A percentile compares a stretch with the other conserved stretches of the same genome.
Conservation (phyloP, 225 moss, liverwort and hornwort genomes). For the Climacium dendroides region DNA sequence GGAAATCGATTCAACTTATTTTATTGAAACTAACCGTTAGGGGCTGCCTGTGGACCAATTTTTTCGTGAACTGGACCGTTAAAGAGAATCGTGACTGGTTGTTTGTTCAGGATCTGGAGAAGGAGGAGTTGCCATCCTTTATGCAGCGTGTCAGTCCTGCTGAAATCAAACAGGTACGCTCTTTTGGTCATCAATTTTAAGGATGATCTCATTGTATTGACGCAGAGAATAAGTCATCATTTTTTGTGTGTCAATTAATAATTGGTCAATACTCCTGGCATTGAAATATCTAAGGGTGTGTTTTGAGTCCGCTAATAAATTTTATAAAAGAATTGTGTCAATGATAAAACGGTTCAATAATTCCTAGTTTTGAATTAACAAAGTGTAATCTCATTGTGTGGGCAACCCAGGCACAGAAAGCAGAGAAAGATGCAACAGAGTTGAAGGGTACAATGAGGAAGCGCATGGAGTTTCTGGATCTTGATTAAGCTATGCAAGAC, state of each 20-base stretch:
- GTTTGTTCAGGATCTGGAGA: constrained; percentile 54
- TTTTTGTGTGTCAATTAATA: background rate
- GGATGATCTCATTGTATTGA: background rate
- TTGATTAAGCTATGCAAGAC: constrained; percentile 31
- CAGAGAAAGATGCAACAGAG: constrained; percentile 86
- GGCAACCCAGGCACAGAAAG: constrained; percentile 64
- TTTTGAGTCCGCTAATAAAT: background rate
- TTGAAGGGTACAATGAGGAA: constrained; percentile 95
- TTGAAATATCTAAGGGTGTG: background rate
- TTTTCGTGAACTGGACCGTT: background rate
- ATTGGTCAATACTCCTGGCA: background rate
- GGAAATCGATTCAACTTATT: background rate
- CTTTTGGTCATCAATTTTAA: background rate
- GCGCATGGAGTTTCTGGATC: constrained; percentile 96
- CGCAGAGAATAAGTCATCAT: too few relatives aligned
- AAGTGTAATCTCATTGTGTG: background rate
- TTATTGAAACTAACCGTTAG: background rate
- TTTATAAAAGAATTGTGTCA: background rate
- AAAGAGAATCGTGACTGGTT: background rate
- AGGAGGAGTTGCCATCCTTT: constrained; percentile 71
- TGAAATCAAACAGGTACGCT: constrained; percentile 63
- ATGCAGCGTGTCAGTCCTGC: constrained; percentile 67
- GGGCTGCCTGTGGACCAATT: background rate
- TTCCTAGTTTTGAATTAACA: background rate
- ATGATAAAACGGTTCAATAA: background rate